phyloP scores from a whole-genome alignment of 2,329 filamentous ascomycete species.

The Phaeosphaeriaceae sp. region DNA sequence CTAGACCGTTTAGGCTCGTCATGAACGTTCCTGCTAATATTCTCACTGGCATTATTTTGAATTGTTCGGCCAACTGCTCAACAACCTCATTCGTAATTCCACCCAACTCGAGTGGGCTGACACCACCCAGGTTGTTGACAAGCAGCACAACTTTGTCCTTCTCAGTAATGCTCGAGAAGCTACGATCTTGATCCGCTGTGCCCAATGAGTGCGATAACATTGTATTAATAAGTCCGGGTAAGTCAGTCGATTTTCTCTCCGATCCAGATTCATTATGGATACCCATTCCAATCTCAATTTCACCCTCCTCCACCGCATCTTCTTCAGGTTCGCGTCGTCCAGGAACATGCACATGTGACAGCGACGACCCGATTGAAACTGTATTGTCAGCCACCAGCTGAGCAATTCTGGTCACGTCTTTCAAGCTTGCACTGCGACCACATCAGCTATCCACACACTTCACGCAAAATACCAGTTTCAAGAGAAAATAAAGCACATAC shows the following conservation, averaged over 20 bases:
- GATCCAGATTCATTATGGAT: constrained; percentile 71
- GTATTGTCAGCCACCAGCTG: constrained; percentile 75
- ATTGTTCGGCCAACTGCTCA: constrained; percentile 63
- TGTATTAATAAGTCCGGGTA: constrained; percentile 56
- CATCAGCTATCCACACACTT: constrained; percentile 8
- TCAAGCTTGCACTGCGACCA: constrained; percentile 56
- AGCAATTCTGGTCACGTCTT: constrained; percentile 76
- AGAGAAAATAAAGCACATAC: constrained; percentile 37
- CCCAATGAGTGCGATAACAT: constrained; percentile 72
- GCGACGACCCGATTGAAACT: constrained; percentile 82
- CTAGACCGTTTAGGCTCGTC: constrained; percentile 73
- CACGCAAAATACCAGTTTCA: background rate
- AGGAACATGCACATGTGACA: constrained; percentile 93
- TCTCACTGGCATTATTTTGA: constrained; percentile 66
- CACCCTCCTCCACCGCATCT: constrained; percentile 64
- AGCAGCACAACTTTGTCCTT: constrained; percentile 70
- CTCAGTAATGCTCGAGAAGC: constrained; percentile 68
- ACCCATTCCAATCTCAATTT: constrained; percentile 75
- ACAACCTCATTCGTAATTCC: constrained; percentile 74
- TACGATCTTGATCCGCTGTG: constrained; percentile 69
- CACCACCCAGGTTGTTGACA: constrained; percentile 77
- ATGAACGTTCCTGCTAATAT: constrained; percentile 72
- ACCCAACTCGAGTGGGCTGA: constrained; percentile 74
- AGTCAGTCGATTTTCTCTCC: constrained; percentile 51
- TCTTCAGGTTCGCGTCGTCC: constrained; percentile 68